These are phyloP conservation scores for Primulina eburnea DNA, from an alignment of 257 asterid species.

Conservation along the genomic window DNA sequence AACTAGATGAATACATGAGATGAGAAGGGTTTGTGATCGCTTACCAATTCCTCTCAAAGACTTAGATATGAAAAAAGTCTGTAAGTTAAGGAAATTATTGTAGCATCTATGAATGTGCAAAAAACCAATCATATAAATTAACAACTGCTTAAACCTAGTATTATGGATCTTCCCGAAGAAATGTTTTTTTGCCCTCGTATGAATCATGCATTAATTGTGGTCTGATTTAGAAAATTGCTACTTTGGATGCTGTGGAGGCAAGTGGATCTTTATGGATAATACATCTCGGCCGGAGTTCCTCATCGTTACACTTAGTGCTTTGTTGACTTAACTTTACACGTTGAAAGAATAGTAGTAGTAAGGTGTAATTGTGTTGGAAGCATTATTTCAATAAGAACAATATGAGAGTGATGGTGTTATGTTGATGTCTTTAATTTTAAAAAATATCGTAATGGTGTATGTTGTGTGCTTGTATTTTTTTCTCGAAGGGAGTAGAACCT, in stretches of 20 bases:
- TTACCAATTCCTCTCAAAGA: not conserved
- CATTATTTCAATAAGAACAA: not conserved
- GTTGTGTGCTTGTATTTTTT: slow-evolving; percentile 11
- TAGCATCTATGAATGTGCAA: no score
- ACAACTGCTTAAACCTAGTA: not conserved
- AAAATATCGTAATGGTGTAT: slow-evolving; percentile 11
- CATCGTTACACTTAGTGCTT: not conserved
- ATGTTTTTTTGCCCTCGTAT: no score
- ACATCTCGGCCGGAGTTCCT: not conserved
- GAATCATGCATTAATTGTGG: not conserved
- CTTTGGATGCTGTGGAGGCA: not conserved
- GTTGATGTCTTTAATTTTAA: not conserved
- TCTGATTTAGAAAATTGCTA: not conserved
- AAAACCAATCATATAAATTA: no score
- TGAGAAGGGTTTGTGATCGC: not conserved
- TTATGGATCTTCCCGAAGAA: not conserved
- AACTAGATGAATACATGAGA: not conserved
- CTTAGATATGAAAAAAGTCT: no score
- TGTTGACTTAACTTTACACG: not conserved
- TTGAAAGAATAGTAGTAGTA: slow-evolving; percentile 5
- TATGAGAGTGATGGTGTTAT: not conserved
- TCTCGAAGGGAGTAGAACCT: slow-evolving; percentile 87
- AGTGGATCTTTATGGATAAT: not conserved
- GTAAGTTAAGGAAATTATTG: no score
- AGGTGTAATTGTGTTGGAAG: not conserved